Percentiles rank a stretch among this genome's conserved stretches.
phyloP scores from a whole-genome alignment of 257 asterid species.

The Thymus mandschuricus region DNA sequence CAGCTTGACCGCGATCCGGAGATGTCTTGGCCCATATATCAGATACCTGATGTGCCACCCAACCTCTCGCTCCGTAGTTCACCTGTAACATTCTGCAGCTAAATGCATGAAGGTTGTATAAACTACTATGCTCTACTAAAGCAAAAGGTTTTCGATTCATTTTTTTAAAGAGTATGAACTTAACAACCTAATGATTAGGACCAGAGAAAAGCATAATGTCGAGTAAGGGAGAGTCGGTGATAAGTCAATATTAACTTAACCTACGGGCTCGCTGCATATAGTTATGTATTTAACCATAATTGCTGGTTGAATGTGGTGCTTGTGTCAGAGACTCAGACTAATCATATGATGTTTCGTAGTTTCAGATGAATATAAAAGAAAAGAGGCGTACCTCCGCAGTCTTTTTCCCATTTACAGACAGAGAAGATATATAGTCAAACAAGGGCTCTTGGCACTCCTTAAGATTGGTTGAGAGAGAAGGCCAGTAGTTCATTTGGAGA shows the following conservation, averaged over 20 bases:
- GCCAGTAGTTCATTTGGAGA: constrained; percentile 93
- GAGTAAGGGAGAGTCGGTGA: neutral
- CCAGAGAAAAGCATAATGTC: neutral
- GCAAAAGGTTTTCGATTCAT: too few relatives aligned
- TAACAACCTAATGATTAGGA: neutral
- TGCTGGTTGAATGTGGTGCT: too few relatives aligned
- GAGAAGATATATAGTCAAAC: constrained; percentile 60
- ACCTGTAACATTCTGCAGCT: constrained; percentile 72
- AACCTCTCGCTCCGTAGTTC: constrained; percentile 74
- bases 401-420: constrained; percentile 63
- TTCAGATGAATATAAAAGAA: constrained; percentile 13
- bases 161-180: too few relatives aligned
- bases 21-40: constrained; percentile 88
- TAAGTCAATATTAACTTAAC: neutral
- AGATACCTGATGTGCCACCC: constrained; percentile 87
- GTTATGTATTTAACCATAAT: too few relatives aligned
- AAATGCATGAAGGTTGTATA: constrained; percentile 60
- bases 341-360: too few relatives aligned
- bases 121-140: constrained; percentile 2
- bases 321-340: too few relatives aligned
- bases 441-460: constrained; percentile 80
- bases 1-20: constrained; percentile 59
- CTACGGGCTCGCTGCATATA: neutral
- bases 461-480: constrained; percentile 74
- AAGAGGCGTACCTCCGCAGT: constrained; percentile 61